Base-by-base conservation (phyloP, 495 filamentous ascomycete species). In the Annulohypoxylon nitens region DNA sequence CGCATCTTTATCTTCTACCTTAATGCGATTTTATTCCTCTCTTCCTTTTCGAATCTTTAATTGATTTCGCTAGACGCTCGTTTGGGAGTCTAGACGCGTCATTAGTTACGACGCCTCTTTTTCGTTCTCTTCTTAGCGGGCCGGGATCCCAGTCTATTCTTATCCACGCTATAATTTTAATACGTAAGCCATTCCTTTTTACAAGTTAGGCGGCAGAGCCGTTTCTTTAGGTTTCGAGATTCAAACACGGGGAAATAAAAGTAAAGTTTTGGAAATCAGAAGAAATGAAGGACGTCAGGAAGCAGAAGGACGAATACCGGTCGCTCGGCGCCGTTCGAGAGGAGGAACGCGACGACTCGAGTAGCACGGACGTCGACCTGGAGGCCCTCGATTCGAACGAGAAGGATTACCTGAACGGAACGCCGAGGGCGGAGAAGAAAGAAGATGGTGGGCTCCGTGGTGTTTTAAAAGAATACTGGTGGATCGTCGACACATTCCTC, bases 401-500 rank as follows among this genome's bases (percentile, higher is more conserved):
- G 63, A 74, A 80, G 62, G 76, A 76, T 48, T 71, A 74, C 16
- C 69, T 74, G 70, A 54, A 71, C 55, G 61, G 53, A 23, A 4
- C 18, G 26, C 20, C 66, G 36, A 55, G 57, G 14, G 41, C 30
- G 23, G 45, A 33, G 34, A 59, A 61, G 53, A 20, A 58, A 16
- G 63, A 69, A 16, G 37, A 60, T 7, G 43, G 58, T 50, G 53
- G 25, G 34, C 55, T 75, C n/a, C 47, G 74, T 18, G 37, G 65
- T 8, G 23, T 67, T 4, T 45, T 75, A 7, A 64, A 70, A 51
- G 63, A 67, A 30, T 51, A 76, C 47, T 74, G 81, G 25, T 82
- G 74, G 67, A n/a, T 82, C 0, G 34, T 82, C 7, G 80, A 83
- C 67, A 79, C 76, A 9, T 69, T 79, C 7, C 60, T 83, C 11